Evolutionary conservation across 805 yeast genomes (phyloP).

Genomic region (Kodamaea hsintzibuensis): DNA sequence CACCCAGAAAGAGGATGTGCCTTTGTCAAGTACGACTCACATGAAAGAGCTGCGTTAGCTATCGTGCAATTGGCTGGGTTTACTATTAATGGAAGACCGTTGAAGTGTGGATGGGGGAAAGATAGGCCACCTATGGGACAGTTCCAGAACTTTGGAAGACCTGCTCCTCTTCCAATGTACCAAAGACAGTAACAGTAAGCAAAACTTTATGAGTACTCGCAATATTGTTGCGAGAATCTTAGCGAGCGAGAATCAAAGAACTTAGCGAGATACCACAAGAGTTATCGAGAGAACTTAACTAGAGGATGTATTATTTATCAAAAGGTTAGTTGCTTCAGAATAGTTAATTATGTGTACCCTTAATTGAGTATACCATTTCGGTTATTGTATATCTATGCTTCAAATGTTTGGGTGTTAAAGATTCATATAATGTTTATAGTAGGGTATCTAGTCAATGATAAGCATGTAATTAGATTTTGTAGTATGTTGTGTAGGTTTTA

Average conservation of each 20-base stretch:
- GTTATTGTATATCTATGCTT: not conserved
- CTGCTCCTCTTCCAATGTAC: constrained; percentile 30
- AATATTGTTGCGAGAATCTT: not conserved
- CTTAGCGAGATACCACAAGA: not conserved
- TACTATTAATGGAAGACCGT: constrained; percentile 70
- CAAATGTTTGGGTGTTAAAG: no score
- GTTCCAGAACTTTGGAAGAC: constrained; percentile 25
- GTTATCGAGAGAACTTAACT: not conserved
- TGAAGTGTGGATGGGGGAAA: constrained; percentile 89
- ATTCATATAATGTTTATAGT: no score
- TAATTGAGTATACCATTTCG: not conserved
- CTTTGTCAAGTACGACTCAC: constrained; percentile 82
- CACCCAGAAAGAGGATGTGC: constrained; percentile 86
- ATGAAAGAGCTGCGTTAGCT: constrained; percentile 86
- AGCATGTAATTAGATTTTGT: no score
- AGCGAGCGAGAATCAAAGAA: no score
- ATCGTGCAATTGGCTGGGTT: constrained; percentile 76
- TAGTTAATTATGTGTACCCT: not conserved
- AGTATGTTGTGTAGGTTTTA: no score
- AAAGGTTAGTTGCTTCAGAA: not conserved
- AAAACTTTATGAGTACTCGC: no score
- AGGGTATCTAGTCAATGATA: no score
- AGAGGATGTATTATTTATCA: not conserved
- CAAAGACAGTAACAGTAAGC: constrained; percentile 20
- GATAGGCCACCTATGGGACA: constrained; percentile 40